Evolutionary conservation across 176 grass and related monocot genomes (phyloP), one percentile per base, ranked within the genome.

Genomic region (Aegilops tauschii): DNA sequence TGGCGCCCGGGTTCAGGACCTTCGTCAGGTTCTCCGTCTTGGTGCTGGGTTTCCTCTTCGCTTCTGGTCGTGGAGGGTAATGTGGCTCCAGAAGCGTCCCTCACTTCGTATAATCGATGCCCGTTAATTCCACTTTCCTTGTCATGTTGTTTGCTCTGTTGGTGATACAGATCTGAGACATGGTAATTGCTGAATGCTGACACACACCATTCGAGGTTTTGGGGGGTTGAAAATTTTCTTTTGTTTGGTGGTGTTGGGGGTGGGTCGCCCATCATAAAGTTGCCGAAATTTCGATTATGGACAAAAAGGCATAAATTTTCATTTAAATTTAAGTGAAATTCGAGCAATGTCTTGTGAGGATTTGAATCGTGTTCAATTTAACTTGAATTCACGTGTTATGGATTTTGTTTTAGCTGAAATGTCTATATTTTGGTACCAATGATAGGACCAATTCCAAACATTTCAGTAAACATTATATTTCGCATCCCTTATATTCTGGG

Each of bases 21-120:
- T 36, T 88, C 54, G 52, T 72, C 65, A 65, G 81, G 75, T 34
- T 84, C 80, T 45, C 50, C 73, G 14, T 25, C 61, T 35, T 85
- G 12, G 25, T 69, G 62, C 25, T 82, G 28, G 65, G 70, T 8
- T 69, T 85, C 62, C 70, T 90, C 42, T 65, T 64, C 23, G 40
- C 49, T 77, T 56, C 74, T 77, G 27, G 4, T 76, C 73, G 3
- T 75, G 72, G 6, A 52, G 27, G 11, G 73, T 76, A 18, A 50
- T 50, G 45, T 76, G 45, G 73, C 14, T 54, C 4, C 61, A 63
- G 3, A 63, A 25, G n/a, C 61, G 9, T 63, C 27, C 3, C 0
- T 63, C 8, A 63, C 61, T 63, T 63, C 21, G 61, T 63, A 9
- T 2, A 27, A 27, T 63, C 61, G 61, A 23, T 54, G 16, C 50